These are phyloP conservation scores for Microsporum canis DNA, from an alignment of 2,329 filamentous ascomycete species.

Conservation along the genomic window DNA sequence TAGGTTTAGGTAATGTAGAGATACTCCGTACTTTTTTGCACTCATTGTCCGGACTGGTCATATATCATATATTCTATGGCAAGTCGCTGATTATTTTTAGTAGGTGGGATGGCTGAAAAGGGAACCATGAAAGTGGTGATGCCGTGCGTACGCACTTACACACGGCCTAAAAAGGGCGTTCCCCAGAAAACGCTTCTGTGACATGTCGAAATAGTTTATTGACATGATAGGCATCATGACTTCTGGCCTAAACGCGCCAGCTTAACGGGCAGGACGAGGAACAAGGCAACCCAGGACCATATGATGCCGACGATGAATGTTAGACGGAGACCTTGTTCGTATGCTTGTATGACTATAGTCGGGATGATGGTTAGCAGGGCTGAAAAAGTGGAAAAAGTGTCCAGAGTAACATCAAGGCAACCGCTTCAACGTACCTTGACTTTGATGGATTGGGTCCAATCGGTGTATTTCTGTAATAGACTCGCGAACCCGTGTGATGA, in stretches of 20 bases:
- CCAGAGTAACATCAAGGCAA: neutral
- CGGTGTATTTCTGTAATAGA: conserved; percentile 40
- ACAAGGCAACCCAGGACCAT: conserved; percentile 25
- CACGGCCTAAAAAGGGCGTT: neutral
- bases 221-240: neutral
- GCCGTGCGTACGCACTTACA: neutral
- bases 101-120: neutral
- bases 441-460: conserved; percentile 35
- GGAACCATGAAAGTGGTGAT: neutral
- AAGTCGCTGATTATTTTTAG: neutral
- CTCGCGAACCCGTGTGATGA: conserved; percentile 40
- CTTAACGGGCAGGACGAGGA: conserved; percentile 24
- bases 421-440: conserved; percentile 32
- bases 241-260: conserved; percentile 18
- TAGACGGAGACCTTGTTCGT: conserved; percentile 26
- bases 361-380: conserved; percentile 12
- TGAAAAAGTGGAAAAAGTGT: neutral
- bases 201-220: neutral
- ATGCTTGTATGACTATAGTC: conserved; percentile 26
- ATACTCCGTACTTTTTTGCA: too few relatives aligned
- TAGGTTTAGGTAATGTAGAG: neutral
- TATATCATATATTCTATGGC: neutral
- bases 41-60: neutral
- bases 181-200: neutral
- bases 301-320: conserved; percentile 31